Evolutionary conservation across 495 filamentous ascomycete genomes (phyloP).

Genomic region (Wilcoxina mikolae): DNA sequence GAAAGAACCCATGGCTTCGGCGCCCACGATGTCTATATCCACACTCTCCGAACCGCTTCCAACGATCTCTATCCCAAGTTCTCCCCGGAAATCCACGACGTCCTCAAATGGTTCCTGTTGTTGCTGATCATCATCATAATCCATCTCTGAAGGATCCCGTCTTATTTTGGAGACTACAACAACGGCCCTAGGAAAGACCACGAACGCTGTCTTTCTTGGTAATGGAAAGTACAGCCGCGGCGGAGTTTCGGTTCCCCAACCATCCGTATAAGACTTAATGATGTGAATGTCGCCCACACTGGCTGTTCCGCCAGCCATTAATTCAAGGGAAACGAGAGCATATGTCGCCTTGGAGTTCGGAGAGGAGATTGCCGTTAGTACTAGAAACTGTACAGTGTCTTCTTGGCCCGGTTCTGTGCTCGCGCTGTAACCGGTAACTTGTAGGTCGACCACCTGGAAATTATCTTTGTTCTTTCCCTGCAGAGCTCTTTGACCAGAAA

Average conservation of each 20-base stretch:
- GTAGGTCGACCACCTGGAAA: neutral
- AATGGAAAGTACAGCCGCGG: slow-evolving; percentile 64
- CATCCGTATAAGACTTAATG: slow-evolving; percentile 45
- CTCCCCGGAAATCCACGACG: slow-evolving; percentile 61
- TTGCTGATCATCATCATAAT: slow-evolving; percentile 9
- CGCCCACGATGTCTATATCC: slow-evolving; percentile 26
- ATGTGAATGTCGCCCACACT: slow-evolving; percentile 43
- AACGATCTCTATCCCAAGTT: slow-evolving; percentile 43
- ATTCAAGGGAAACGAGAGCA: slow-evolving; percentile 29
- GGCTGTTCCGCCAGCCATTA: slow-evolving; percentile 15
- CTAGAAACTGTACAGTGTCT: slow-evolving; percentile 15
- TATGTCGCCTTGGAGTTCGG: slow-evolving; percentile 21
- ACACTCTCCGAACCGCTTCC: slow-evolving; percentile 45
- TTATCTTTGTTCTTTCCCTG: slow-evolving; percentile 10
- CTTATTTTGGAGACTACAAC: slow-evolving; percentile 52
- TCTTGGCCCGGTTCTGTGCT: neutral
- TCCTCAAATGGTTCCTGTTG: slow-evolving; percentile 53
- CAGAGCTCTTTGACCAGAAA: slow-evolving; percentile 22
- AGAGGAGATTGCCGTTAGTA: slow-evolving; percentile 21
- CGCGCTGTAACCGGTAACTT: neutral
- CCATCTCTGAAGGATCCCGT: too few relatives aligned
- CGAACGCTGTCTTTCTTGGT: slow-evolving; percentile 63
- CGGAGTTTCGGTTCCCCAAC: slow-evolving; percentile 33
- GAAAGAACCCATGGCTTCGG: slow-evolving; percentile 34
- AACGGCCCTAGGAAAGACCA: slow-evolving; percentile 61